Evolutionary conservation across 2,329 filamentous ascomycete genomes (phyloP).

Genomic region (Chrysosporium queenslandicum): DNA sequence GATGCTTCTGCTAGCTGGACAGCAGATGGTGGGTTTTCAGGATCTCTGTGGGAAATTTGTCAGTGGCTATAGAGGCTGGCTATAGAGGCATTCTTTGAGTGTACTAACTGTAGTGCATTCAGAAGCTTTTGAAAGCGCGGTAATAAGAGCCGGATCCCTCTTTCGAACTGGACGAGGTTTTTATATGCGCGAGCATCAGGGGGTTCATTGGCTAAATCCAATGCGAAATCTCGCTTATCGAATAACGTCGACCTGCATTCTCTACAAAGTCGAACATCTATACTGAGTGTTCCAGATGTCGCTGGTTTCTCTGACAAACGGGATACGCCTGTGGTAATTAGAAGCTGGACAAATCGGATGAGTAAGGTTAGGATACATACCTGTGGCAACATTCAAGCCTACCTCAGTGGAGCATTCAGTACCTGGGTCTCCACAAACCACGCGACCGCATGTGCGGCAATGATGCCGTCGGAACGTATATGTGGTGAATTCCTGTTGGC

Average conservation of each 20-base stretch:
- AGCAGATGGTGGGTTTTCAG: constrained; percentile 53
- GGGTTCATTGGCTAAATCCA: constrained; percentile 57
- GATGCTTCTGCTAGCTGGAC: constrained; percentile 73
- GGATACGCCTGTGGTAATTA: constrained; percentile 21
- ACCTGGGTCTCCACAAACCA: constrained; percentile 78
- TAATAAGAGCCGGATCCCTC: constrained; percentile 69
- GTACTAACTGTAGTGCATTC: constrained; percentile 53
- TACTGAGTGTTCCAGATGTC: constrained; percentile 47
- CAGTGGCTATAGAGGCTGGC: background rate
- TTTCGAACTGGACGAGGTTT: constrained; percentile 76
- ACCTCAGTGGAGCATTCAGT: constrained; percentile 81
- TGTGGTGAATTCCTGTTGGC: constrained; percentile 85
- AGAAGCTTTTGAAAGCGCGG: constrained; percentile 76
- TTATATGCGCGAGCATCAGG: constrained; percentile 71
- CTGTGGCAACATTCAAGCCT: constrained; percentile 61
- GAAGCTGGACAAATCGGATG: background rate
- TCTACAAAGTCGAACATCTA: constrained; percentile 85
- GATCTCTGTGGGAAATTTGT: constrained; percentile 38
- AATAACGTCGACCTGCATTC: constrained; percentile 69
- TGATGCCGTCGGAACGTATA: constrained; percentile 93
- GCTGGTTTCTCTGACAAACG: constrained; percentile 34
- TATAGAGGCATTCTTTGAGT: background rate
- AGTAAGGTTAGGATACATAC: constrained; percentile 36
- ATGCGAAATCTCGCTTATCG: constrained; percentile 65
- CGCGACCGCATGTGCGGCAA: constrained; percentile 82